Percentiles rank a stretch among this genome's conserved stretches.
Conservation (phyloP, 768 basidiomycete genomes). For the Kwoniella shandongensis region DNA sequence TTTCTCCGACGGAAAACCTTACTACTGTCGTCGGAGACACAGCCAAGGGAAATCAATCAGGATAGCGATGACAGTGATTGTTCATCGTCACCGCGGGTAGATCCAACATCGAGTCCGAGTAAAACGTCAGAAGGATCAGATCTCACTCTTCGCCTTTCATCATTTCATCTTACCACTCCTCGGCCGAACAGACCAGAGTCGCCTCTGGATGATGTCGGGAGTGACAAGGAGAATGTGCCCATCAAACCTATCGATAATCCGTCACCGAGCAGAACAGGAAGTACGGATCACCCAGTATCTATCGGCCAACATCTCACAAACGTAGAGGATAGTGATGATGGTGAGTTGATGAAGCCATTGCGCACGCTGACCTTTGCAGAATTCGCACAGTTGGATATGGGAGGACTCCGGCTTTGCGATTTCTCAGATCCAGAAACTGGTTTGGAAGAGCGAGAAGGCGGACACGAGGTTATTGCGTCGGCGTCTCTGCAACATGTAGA, state of each 20-base stretch:
- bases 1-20: constrained; percentile 38
- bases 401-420: constrained; percentile 35
- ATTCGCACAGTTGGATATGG: constrained; percentile 32
- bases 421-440: constrained; percentile 40
- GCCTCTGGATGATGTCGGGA: constrained; percentile 17
- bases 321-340: constrained; percentile 10
- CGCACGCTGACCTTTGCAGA: constrained; percentile 12
- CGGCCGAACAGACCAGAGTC: background rate
- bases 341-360: constrained; percentile 7
- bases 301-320: constrained; percentile 1
- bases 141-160: constrained; percentile 31
- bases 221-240: constrained; percentile 41
- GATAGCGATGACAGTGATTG: constrained; percentile 18
- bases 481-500: constrained; percentile 3
- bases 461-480: no score
- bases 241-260: background rate
- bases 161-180: constrained; percentile 22
- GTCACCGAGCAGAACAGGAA: background rate
- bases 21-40: constrained; percentile 11
- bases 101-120: background rate
- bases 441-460: no score
- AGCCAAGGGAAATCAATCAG: constrained; percentile 3
- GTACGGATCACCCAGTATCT: background rate
- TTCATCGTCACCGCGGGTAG: constrained; percentile 1
- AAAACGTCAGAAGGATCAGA: constrained; percentile 16